A percentile compares a stretch with the other conserved stretches of the same genome.
Conservation (phyloP, 1,284 basidiomycete species). For the Chalciporus sp. region DNA sequence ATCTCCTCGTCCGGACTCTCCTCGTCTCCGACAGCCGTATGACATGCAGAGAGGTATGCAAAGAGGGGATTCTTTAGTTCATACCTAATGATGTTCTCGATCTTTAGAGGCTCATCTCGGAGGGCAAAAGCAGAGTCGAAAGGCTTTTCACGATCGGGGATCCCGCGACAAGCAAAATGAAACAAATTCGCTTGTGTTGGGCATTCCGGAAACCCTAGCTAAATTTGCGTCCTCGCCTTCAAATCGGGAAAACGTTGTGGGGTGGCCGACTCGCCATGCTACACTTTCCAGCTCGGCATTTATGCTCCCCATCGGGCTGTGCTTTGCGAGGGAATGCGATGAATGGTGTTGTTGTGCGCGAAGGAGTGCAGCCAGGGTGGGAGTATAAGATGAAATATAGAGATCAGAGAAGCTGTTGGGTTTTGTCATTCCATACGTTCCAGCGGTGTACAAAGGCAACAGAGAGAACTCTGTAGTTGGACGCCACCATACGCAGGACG, state of each 20-base stretch:
- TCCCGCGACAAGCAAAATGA: not conserved
- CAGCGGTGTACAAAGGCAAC: slow-evolving; percentile 41
- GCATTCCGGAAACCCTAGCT: not conserved
- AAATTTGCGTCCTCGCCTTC: not conserved
- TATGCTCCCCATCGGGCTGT: too few relatives aligned
- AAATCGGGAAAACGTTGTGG: not conserved
- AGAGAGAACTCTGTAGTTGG: slow-evolving; percentile 33
- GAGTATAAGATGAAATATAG: slow-evolving; percentile 39
- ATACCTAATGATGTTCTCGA: not conserved
- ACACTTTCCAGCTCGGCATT: too few relatives aligned
- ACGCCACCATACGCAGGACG: slow-evolving; percentile 43
- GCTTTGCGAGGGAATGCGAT: not conserved
- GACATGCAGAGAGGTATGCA: slow-evolving; percentile 23
- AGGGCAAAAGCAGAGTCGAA: not conserved
- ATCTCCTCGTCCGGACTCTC: slow-evolving; percentile 18
- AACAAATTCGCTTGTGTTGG: not conserved
- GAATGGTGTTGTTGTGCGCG: not conserved
- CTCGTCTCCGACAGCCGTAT: slow-evolving; percentile 13
- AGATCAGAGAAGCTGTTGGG: slow-evolving; percentile 29
- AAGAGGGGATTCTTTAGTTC: slow-evolving; percentile 11
- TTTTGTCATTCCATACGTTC: slow-evolving; percentile 11
- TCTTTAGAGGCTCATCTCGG: not conserved
- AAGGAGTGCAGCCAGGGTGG: slow-evolving; percentile 31
- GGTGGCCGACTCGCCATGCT: too few relatives aligned
- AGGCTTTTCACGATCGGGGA: not conserved